A percentile compares a stretch with the other conserved stretches of the same genome.
These are phyloP conservation scores for Fagopyrum homotropicum DNA, from an alignment of 148 eudicot species.

Conservation along the genomic window DNA sequence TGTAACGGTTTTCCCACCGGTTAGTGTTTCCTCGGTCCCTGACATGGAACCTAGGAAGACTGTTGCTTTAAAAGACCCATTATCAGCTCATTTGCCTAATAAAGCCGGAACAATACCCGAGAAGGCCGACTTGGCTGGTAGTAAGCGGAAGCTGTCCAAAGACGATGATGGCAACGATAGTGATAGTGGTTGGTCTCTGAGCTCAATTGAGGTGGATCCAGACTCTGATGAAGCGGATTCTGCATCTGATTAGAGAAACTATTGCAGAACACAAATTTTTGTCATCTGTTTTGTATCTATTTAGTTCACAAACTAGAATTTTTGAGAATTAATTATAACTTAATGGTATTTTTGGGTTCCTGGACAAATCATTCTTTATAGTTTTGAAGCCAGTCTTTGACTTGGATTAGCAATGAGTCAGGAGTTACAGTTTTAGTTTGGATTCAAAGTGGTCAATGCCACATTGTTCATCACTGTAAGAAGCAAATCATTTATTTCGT, in stretches of 20 bases:
- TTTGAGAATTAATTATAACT: neutral
- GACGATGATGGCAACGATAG: neutral
- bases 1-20: conserved; percentile 11
- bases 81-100: neutral
- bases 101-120: neutral
- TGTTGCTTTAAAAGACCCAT: neutral
- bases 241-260: neutral
- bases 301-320: neutral
- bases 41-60: conserved; percentile 7
- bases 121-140: neutral
- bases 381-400: too few species aligned
- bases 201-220: conserved; percentile 3
- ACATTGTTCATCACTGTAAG: too few species aligned
- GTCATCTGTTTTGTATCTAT: neutral
- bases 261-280: conserved; percentile 5
- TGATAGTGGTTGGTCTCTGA: conserved; percentile 6
- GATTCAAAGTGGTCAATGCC: too few species aligned
- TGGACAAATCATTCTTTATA: too few species aligned
- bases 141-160: neutral
- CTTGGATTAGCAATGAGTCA: too few species aligned
- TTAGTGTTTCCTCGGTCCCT: neutral
- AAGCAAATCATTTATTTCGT: too few species aligned
- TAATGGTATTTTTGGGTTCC: too few species aligned
- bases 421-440: neutral
- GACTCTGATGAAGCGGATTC: conserved; percentile 6